Conservation (phyloP, 768 basidiomycete species). For the Tricholoma furcatifolium region DNA sequence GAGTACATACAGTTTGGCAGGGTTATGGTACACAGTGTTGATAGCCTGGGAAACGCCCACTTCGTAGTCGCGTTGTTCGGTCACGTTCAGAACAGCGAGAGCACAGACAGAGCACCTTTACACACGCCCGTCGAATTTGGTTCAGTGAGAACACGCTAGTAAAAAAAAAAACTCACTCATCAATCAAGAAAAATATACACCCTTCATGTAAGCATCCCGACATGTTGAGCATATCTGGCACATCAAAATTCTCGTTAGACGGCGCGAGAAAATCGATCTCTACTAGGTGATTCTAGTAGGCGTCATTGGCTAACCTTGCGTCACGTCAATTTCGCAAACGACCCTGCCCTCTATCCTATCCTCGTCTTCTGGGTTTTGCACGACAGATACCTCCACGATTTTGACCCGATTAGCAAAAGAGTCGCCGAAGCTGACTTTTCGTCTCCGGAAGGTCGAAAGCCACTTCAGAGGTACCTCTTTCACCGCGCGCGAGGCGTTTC, state of each 20-base stretch:
- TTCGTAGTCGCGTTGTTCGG: constrained; percentile 25
- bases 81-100: constrained; percentile 31
- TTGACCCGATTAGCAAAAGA: constrained; percentile 25
- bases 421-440: constrained; percentile 30
- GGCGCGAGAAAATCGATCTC: background rate
- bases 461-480: constrained; percentile 38
- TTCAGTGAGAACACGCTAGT: background rate
- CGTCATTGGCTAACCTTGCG: constrained; percentile 34
- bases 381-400: constrained; percentile 40
- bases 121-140: background rate
- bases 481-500: constrained; percentile 34
- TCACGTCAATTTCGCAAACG: constrained; percentile 42
- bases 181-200: constrained; percentile 43
- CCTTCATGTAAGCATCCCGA: constrained; percentile 38
- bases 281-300: background rate
- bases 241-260: constrained; percentile 1
- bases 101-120: constrained; percentile 42
- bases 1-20: constrained; percentile 33
- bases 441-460: constrained; percentile 31
- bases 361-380: constrained; percentile 33
- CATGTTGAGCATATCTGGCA: constrained; percentile 43
- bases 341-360: constrained; percentile 34
- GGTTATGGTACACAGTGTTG: constrained; percentile 43
- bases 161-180: constrained; percentile 34
- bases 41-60: constrained; percentile 45